These are phyloP conservation scores for Aspergillus sp. DNA, from an alignment of 2,329 filamentous ascomycete species.

Conservation along the genomic window DNA sequence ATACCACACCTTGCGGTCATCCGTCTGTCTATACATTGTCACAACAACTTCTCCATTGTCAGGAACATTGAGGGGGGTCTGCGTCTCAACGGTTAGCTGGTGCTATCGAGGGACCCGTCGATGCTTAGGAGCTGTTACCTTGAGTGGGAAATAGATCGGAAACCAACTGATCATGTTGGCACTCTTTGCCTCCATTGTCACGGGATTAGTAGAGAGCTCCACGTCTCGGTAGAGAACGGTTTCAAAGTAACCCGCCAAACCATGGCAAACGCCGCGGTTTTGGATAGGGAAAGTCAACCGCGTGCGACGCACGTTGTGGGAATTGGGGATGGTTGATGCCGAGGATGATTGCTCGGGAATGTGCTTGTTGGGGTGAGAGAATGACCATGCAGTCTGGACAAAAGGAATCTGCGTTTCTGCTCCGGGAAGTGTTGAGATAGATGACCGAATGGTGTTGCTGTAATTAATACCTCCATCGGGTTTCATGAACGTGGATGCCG, in stretches of 20 bases:
- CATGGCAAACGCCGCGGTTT: conserved; percentile 81
- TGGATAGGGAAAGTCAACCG: conserved; percentile 74
- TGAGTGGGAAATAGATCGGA: conserved; percentile 94
- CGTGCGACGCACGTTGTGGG: conserved; percentile 83
- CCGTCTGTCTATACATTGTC: conserved; percentile 94
- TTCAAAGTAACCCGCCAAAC: conserved; percentile 92
- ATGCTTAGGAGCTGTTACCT: conserved; percentile 55
- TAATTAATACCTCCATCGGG: conserved; percentile 15
- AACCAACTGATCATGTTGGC: conserved; percentile 99
- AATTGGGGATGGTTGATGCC: conserved; percentile 65
- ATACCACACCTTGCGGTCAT: conserved; percentile 96
- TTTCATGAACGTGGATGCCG: conserved; percentile 12
- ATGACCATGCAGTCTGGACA: conserved; percentile 45
- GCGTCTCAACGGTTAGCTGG: conserved; percentile 1
- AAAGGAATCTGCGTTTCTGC: conserved; percentile 36
- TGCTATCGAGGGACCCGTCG: not conserved
- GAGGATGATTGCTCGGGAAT: conserved; percentile 31
- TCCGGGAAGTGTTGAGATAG: conserved; percentile 25
- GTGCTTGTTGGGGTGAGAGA: conserved; percentile 41
- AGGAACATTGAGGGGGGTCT: conserved; percentile 84
- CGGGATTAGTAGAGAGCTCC: conserved; percentile 88
- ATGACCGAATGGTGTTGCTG: conserved; percentile 23
- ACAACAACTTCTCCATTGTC: conserved; percentile 81
- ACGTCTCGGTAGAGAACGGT: conserved; percentile 84
- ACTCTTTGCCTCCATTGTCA: conserved; percentile 88